These are phyloP conservation scores for Xylariomycetidae sp. DNA, from an alignment of 2,329 filamentous ascomycete species.

Conservation along the genomic window DNA sequence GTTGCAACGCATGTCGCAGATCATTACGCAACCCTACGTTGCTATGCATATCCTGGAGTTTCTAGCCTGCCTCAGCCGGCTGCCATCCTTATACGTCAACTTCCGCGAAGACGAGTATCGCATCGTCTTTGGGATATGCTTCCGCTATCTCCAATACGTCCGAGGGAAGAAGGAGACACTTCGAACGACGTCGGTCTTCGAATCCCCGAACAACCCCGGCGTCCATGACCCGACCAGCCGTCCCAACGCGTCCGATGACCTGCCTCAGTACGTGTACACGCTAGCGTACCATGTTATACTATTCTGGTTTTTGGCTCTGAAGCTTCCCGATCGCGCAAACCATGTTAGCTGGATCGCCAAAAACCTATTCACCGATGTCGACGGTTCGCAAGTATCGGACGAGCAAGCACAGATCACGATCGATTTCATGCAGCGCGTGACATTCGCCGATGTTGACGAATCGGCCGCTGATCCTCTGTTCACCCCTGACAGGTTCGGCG, in stretches of 20 bases:
- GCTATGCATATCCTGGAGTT: slow-evolving; percentile 96
- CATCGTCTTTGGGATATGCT: slow-evolving; percentile 91
- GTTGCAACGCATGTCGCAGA: slow-evolving; percentile 87
- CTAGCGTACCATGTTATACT: slow-evolving; percentile 92
- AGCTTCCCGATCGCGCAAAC: slow-evolving; percentile 73
- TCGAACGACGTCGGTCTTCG: slow-evolving; percentile 33
- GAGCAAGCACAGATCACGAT: slow-evolving; percentile 92
- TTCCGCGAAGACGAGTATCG: slow-evolving; percentile 89
- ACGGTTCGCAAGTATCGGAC: slow-evolving; percentile 70
- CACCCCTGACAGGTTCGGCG: slow-evolving; percentile 56
- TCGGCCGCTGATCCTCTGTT: slow-evolving; percentile 62
- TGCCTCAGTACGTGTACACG: slow-evolving; percentile 90
- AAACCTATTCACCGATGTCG: slow-evolving; percentile 72
- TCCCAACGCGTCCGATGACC: slow-evolving; percentile 54
- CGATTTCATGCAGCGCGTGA: slow-evolving; percentile 87
- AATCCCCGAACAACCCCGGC: slow-evolving; percentile 12
- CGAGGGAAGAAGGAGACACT: slow-evolving; percentile 55
- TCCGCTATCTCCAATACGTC: slow-evolving; percentile 86
- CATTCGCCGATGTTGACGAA: slow-evolving; percentile 80
- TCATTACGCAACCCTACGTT: slow-evolving; percentile 88
- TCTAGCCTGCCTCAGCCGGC: slow-evolving; percentile 76
- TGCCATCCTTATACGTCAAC: slow-evolving; percentile 80
- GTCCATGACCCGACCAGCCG: slow-evolving; percentile 24
- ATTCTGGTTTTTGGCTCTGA: slow-evolving; percentile 93
- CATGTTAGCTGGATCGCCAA: slow-evolving; percentile 88